phyloP scores from a whole-genome alignment of 225 moss, liverwort and hornwort species.

The Polytrichum formosum region DNA sequence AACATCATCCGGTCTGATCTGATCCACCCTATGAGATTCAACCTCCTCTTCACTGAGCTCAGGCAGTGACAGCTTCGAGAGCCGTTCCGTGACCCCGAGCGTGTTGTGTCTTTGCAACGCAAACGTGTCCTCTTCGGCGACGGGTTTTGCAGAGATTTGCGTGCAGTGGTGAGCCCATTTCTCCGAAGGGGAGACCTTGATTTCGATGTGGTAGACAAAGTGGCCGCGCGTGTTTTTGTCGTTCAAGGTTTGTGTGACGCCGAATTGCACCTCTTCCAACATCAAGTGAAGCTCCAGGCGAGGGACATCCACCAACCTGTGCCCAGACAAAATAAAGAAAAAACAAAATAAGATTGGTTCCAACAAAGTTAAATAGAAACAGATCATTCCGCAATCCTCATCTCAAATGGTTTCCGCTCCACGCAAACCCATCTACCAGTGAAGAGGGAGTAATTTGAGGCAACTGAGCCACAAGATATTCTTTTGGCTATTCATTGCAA shows the following conservation, averaged over 20 bases:
- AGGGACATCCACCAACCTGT: conserved; percentile 14
- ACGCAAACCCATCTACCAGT: too few species aligned
- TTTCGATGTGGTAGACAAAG: conserved; percentile 32
- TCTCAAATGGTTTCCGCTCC: too few species aligned
- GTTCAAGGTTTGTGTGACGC: conserved; percentile 34
- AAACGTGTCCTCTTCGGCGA: conserved; percentile 11
- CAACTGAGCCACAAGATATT: too few species aligned
- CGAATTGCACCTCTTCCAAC: conserved; percentile 52
- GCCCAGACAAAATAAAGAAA: too few species aligned
- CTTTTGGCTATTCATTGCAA: too few species aligned
- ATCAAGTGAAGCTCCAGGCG: conserved; percentile 35
- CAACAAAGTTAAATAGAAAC: too few species aligned
- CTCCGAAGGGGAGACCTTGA: conserved; percentile 32
- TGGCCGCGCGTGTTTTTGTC: conserved; percentile 19
- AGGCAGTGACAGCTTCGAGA: conserved; percentile 21
- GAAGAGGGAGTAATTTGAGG: too few species aligned
- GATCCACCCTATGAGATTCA: too few species aligned
- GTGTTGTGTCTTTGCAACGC: conserved; percentile 39
- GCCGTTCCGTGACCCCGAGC: conserved; percentile 33
- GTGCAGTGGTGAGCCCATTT: conserved; percentile 36
- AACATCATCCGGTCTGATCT: too few species aligned
- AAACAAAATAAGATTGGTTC: too few species aligned
- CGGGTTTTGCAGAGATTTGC: conserved; percentile 27
- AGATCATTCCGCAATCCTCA: too few species aligned
- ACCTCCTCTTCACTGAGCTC: conserved; percentile 5